phyloP scores from a whole-genome alignment of 2,329 filamentous ascomycete species.

The Parastagonospora avenae region DNA sequence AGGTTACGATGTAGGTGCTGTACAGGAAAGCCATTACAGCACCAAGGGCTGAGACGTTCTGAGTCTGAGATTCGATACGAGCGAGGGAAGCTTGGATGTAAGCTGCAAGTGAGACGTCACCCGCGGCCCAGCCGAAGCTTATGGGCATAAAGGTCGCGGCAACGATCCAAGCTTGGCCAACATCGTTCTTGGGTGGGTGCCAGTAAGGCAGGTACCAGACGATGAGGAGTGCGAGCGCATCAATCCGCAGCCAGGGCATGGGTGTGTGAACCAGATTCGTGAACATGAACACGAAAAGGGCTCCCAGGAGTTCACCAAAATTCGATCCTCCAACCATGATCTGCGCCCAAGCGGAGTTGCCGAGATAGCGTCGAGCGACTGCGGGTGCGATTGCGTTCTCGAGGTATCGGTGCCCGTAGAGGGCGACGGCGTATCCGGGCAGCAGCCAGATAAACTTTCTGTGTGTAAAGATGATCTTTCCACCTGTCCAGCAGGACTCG shows the following conservation, averaged over 20 bases:
- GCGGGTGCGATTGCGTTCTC: slow-evolving; percentile 56
- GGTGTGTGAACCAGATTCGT: slow-evolving; percentile 56
- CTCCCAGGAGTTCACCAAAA: slow-evolving; percentile 57
- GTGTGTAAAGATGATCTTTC: slow-evolving; percentile 53
- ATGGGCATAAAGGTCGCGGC: slow-evolving; percentile 53
- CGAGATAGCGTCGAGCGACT: slow-evolving; percentile 55
- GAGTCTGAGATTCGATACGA: slow-evolving; percentile 51
- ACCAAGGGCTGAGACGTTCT: slow-evolving; percentile 55
- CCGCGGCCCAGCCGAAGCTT: slow-evolving; percentile 57
- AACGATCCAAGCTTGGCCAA: slow-evolving; percentile 54
- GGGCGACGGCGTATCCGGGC: slow-evolving; percentile 55
- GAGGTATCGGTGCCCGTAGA: slow-evolving; percentile 58
- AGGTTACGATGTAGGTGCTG: slow-evolving; percentile 56
- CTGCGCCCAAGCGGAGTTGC: slow-evolving; percentile 56
- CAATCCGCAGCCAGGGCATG: slow-evolving; percentile 58
- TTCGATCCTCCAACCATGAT: slow-evolving; percentile 59
- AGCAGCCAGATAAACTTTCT: slow-evolving; percentile 58
- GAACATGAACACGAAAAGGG: slow-evolving; percentile 56
- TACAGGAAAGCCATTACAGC: slow-evolving; percentile 60
- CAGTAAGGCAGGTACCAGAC: slow-evolving; percentile 58
- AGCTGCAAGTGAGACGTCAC: slow-evolving; percentile 57
- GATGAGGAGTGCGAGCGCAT: slow-evolving; percentile 53
- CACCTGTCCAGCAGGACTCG: slow-evolving; percentile 55
- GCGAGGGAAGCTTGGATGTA: slow-evolving; percentile 59
- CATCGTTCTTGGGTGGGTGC: slow-evolving; percentile 48